Base-by-base conservation (phyloP, 345 rosid species). In the Citrus trifoliata region DNA sequence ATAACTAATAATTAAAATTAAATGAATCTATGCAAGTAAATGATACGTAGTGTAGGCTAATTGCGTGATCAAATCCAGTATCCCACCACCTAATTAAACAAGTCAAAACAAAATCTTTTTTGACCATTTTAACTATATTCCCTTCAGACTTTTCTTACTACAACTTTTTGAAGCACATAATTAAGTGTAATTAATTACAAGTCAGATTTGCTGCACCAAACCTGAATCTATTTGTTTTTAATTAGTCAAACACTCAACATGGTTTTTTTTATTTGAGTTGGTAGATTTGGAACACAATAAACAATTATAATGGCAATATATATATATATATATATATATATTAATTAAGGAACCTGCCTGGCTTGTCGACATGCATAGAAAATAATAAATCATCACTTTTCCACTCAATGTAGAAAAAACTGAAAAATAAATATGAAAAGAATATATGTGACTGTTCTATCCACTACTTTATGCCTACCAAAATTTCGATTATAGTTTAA, bases 191-290 rank as follows among this genome's bases (percentile, higher is more conserved):
- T 14, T 30, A 63, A 32, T 14, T 3, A 9, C 3, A 5, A 65
- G 19, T 33, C 2, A 65, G 6, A 33, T 33, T 6, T 19, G 69
- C 42, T 65, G 14, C 37, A 27, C n/a, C 42, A 58, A 59, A 33
- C 55, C 60, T 37, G 48, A 60, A 35, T 58, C n/a, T 25, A 24
- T 33, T 24, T 60, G 19, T 60, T 6, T 51, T 40, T 40, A 40
- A 40, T 53, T 3, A 28, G 78, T 75, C 78, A 75, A 64, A 75
- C 78, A 65, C 63, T 76, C 30, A 76, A 65, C 51, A 48, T 13
- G 60, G 33, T 51, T 48, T 22, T 46, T 28, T 46, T 28, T 25
- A 9, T 33, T 66, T 66, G 56, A 62, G 48, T 73, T 59, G 68
- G 77, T 40, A 25, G 40, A 69, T 42, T 46, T 70, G 27, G 53